Conservation (phyloP, 139 green algal species). For the Volvox africanus region DNA sequence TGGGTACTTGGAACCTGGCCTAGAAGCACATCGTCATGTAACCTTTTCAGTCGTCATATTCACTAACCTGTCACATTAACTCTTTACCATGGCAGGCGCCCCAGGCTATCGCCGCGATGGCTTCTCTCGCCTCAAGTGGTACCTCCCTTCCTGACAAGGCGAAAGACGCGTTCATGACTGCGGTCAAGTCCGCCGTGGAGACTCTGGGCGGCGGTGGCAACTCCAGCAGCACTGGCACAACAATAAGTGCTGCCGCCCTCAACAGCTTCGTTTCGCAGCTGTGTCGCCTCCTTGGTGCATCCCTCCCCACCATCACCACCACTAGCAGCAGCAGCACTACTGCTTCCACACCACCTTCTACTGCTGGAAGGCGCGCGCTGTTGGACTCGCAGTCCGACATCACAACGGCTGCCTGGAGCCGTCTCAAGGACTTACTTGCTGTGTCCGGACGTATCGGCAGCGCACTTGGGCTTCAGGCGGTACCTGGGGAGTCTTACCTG, state of each 20-base stretch:
- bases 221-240: neutral
- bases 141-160: neutral
- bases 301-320: neutral
- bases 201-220: neutral
- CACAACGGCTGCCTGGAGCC: neutral
- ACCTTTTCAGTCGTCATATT: neutral
- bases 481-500: neutral
- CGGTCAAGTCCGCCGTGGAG: neutral
- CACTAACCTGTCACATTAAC: neutral
- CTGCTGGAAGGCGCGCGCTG: neutral
- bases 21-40: neutral
- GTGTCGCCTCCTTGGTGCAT: neutral
- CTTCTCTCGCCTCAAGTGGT: neutral
- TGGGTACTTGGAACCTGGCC: neutral
- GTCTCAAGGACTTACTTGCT: neutral
- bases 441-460: neutral
- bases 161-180: conserved; percentile 1
- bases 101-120: conserved; percentile 9
- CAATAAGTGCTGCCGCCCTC: neutral
- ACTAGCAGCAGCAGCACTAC: neutral
- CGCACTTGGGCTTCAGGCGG: neutral
- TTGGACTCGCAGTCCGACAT: no score
- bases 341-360: neutral
- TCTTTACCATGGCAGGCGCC: neutral
- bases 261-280: conserved; percentile 23